Evolutionary conservation across 768 basidiomycete genomes (phyloP), one percentile per base, ranked within the genome.

Genomic region (Kwoniella sp.): DNA sequence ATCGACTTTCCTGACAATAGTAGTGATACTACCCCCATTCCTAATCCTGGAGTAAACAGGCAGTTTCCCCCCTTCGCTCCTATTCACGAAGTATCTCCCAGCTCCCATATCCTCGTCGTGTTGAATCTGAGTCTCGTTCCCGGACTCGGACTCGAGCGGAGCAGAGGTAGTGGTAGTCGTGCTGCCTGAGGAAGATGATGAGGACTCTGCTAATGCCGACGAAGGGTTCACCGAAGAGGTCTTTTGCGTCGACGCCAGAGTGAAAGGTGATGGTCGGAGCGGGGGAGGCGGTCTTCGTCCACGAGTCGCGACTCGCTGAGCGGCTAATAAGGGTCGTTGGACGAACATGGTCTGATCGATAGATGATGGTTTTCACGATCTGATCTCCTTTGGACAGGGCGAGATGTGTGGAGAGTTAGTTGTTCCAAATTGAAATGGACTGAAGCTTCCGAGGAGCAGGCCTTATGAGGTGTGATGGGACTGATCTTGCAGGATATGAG

Each of bases 21-120:
- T 70, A 38, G 65, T 70, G 7, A 58, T 28, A 3, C 48, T 59
- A 20, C 65, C 65, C 8, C 65, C 65, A 63, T 70, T 70, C 61
- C 65, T 62, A 5, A 70, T 50, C n/a, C 66, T 64, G 11, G 65
- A 66, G 34, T 70, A 70, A 38, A 70, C 68, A 23, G 68, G 68
- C 34, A 70, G 55, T 34, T 63, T 25, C 1, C 65, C 64, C 8
- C 61, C 61, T 23, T 55, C 50, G 47, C 63, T 70, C 38, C 68
- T 57, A n/a, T 41, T 52, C 23, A 70, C 58, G 47, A 56, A 34
- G 48, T 66, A 70, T 48, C 51, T 55, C 9, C 59, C 65, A 25
- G 31, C 57, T 26, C 55, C 25, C 38, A 20, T 41, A 9, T 9
- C 38, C 38, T 41, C 38, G 38, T 41, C 4, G 50, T 8, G 23